phyloP scores from a whole-genome alignment of 2,329 filamentous ascomycete species.

The Aspergillus sp. region DNA sequence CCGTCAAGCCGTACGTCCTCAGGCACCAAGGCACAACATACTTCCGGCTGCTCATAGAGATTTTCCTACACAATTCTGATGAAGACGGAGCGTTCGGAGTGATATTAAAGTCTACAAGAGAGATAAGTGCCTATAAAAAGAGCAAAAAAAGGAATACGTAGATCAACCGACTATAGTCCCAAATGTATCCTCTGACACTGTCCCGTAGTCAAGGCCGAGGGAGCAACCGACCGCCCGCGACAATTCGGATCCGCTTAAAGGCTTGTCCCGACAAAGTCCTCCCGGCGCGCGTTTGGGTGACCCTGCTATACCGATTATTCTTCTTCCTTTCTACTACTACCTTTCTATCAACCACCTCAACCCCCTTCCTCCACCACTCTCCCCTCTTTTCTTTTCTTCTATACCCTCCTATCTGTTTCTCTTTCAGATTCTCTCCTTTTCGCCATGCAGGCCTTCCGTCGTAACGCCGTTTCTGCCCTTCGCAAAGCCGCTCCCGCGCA shows the following conservation, averaged over 20 bases:
- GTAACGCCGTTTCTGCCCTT: slow-evolving; percentile 68
- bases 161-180: neutral
- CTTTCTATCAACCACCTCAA: slow-evolving; percentile 12
- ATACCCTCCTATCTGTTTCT: slow-evolving; percentile 13
- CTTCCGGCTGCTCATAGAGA: too few relatives aligned
- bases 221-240: slow-evolving; percentile 25
- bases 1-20: too few relatives aligned
- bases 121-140: too few relatives aligned
- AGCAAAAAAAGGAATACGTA: too few relatives aligned
- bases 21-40: too few relatives aligned
- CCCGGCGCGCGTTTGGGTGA: slow-evolving; percentile 25
- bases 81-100: too few relatives aligned
- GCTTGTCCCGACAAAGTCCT: slow-evolving; percentile 32
- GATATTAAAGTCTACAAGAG: too few relatives aligned
- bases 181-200: neutral
- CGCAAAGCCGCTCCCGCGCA: slow-evolving; percentile 59
- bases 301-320: slow-evolving; percentile 19
- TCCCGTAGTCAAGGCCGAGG: slow-evolving; percentile 18
- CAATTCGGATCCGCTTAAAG: slow-evolving; percentile 36
- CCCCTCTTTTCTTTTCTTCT: slow-evolving; percentile 15
- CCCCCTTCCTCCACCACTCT: slow-evolving; percentile 15
- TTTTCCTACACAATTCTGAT: too few relatives aligned
- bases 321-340: slow-evolving; percentile 12
- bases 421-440: slow-evolving; percentile 17
- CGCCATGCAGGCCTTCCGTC: slow-evolving; percentile 79